phyloP scores from a whole-genome alignment of 495 filamentous ascomycete species.

The Neurospora hispaniola region DNA sequence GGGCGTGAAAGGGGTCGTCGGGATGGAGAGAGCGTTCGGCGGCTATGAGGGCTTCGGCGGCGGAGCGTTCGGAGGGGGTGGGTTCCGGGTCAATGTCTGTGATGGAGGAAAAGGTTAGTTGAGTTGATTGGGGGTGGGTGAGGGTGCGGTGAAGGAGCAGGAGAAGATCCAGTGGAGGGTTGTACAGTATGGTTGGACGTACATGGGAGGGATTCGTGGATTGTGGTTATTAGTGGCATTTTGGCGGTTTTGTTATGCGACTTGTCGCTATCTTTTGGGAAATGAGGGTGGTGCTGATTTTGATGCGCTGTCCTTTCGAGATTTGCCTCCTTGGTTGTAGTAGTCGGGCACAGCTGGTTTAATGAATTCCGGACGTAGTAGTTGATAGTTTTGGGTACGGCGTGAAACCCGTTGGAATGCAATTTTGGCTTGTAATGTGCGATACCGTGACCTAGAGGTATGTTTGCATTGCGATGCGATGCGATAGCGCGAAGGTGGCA shows the following conservation, averaged over 20 bases:
- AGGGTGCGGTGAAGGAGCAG: neutral
- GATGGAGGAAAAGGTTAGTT: slow-evolving; percentile 12
- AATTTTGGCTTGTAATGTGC: neutral
- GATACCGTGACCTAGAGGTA: neutral
- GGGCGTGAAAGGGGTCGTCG: slow-evolving; percentile 29
- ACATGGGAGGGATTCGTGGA: slow-evolving; percentile 83
- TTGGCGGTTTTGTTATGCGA: slow-evolving; percentile 5
- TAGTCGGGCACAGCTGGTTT: neutral
- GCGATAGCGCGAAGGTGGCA: neutral
- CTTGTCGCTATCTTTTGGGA: neutral
- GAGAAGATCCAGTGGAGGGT: neutral
- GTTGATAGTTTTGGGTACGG: neutral
- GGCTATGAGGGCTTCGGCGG: slow-evolving; percentile 53
- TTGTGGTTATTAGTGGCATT: slow-evolving; percentile 61
- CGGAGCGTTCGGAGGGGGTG: slow-evolving; percentile 44
- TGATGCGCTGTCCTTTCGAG: neutral
- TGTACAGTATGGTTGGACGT: slow-evolving; percentile 14
- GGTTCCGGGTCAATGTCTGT: slow-evolving; percentile 64
- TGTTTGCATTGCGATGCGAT: neutral
- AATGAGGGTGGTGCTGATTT: neutral
- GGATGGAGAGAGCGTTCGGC: slow-evolving; percentile 45
- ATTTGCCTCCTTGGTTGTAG: neutral
- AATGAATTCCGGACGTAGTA: neutral
- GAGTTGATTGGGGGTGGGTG: neutral
- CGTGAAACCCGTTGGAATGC: neutral